These are phyloP conservation scores for Rhizophora apiculata DNA, from an alignment of 345 rosid genomes.

Conservation along the genomic window DNA sequence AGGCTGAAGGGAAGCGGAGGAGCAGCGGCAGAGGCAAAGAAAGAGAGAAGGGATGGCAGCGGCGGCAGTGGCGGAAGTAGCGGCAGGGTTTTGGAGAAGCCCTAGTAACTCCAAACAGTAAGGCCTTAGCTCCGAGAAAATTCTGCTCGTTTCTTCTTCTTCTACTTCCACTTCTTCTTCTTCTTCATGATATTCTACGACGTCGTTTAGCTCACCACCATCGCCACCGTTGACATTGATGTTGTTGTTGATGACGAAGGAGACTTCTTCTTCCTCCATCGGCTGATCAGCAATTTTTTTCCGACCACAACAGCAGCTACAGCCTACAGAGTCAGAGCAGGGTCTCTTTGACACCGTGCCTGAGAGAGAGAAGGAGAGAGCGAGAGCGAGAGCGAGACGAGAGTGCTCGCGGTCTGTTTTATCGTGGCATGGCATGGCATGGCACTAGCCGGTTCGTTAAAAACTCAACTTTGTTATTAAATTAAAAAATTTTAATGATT, in stretches of 20 bases:
- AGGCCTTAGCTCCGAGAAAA: conserved; percentile 50
- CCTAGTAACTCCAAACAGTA: conserved; percentile 64
- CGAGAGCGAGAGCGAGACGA: too few species aligned
- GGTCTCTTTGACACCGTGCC: too few species aligned
- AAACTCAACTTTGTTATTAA: too few species aligned
- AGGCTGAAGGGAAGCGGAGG: conserved; percentile 57
- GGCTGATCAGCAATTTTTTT: too few species aligned
- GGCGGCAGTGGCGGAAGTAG: conserved; percentile 25
- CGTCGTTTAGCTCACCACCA: background rate
- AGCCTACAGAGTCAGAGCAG: too few species aligned
- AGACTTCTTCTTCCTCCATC: background rate
- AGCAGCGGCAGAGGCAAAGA: conserved; percentile 45
- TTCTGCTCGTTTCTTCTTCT: conserved; percentile 26
- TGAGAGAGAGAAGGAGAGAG: too few species aligned
- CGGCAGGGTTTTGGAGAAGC: conserved; percentile 55
- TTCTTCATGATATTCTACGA: background rate
- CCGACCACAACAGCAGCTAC: too few species aligned
- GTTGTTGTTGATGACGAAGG: too few species aligned
- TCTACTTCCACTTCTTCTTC: conserved; percentile 24
- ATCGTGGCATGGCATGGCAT: too few species aligned
- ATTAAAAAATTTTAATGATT: too few species aligned
- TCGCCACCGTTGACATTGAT: background rate
- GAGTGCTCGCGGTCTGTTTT: too few species aligned
- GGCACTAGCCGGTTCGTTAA: too few species aligned
- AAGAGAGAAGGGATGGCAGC: conserved; percentile 48